Percentiles rank a stretch among this genome's conserved stretches.
These are phyloP conservation scores for Lichenothelia convexa DNA, from an alignment of 495 filamentous ascomycete species.

Conservation along the genomic window DNA sequence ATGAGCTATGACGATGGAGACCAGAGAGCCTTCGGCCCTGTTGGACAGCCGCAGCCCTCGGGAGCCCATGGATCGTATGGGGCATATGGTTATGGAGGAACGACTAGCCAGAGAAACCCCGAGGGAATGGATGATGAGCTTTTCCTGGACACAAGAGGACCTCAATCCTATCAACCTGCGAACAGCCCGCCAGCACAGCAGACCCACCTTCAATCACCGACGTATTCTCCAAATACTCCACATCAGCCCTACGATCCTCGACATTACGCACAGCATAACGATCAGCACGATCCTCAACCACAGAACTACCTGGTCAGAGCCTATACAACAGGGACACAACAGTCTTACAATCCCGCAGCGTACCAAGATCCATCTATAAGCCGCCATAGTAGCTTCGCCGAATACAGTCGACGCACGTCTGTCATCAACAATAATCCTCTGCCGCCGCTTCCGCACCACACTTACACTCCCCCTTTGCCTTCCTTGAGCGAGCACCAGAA, in stretches of 20 bases:
- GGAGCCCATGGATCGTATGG: constrained; percentile 19
- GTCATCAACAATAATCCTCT: background rate
- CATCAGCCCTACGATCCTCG: constrained; percentile 57
- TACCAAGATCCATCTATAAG: constrained; percentile 23
- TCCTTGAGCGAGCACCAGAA: background rate
- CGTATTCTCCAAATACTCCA: background rate
- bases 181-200: constrained; percentile 2
- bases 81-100: background rate
- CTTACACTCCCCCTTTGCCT: background rate
- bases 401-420: background rate
- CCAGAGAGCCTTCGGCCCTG: constrained; percentile 34
- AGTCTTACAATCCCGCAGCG: constrained; percentile 57
- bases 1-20: constrained; percentile 68
- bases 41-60: constrained; percentile 10
- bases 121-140: constrained; percentile 18
- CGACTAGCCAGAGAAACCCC: constrained; percentile 4
- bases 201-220: background rate
- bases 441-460: background rate
- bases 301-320: constrained; percentile 15
- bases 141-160: constrained; percentile 23
- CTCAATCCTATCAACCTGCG: constrained; percentile 20
- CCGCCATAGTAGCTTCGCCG: background rate
- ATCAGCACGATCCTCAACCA: constrained; percentile 31
- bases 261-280: constrained; percentile 49
- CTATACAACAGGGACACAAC: constrained; percentile 24